A percentile compares a stretch with the other conserved stretches of the same genome.
phyloP scores from a whole-genome alignment of 768 basidiomycete genomes.

The Russula dissimulans region DNA sequence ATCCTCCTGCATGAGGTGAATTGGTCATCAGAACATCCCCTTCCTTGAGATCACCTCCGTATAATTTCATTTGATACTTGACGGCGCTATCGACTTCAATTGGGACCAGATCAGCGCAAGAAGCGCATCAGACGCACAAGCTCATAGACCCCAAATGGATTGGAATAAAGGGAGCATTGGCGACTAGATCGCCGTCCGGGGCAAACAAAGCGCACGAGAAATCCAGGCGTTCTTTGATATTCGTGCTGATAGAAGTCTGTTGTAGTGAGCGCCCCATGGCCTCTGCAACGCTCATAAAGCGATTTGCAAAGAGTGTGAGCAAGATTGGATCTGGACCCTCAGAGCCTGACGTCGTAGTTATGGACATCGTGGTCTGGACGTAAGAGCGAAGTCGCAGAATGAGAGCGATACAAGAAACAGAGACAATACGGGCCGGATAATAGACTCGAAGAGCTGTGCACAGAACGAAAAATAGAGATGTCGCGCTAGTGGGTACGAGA shows the following conservation, averaged over 20 bases:
- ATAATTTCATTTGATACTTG: slow-evolving; percentile 78
- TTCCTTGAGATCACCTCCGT: slow-evolving; percentile 63
- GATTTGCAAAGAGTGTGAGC: slow-evolving; percentile 86
- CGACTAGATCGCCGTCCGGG: slow-evolving; percentile 89
- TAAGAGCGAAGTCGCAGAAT: neutral
- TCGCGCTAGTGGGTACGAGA: no score
- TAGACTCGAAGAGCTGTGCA: no score
- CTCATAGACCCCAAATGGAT: slow-evolving; percentile 86
- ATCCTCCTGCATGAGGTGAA: slow-evolving; percentile 81
- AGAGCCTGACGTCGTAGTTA: neutral
- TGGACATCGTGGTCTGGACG: neutral
- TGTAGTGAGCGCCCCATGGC: slow-evolving; percentile 89
- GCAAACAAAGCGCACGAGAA: slow-evolving; percentile 94
- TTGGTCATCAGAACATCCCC: slow-evolving; percentile 94
- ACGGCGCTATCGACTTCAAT: slow-evolving; percentile 45
- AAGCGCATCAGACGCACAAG: slow-evolving; percentile 46
- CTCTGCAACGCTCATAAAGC: slow-evolving; percentile 96
- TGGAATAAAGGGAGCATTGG: slow-evolving; percentile 88
- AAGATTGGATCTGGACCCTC: slow-evolving; percentile 72
- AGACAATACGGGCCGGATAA: no score
- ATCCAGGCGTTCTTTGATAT: slow-evolving; percentile 93
- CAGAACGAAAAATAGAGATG: no score
- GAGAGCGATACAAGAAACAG: neutral
- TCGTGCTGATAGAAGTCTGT: slow-evolving; percentile 87
- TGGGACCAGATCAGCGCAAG: neutral